phyloP scores from a whole-genome alignment of 129 eudicot genomes.

The Silybum marianum region DNA sequence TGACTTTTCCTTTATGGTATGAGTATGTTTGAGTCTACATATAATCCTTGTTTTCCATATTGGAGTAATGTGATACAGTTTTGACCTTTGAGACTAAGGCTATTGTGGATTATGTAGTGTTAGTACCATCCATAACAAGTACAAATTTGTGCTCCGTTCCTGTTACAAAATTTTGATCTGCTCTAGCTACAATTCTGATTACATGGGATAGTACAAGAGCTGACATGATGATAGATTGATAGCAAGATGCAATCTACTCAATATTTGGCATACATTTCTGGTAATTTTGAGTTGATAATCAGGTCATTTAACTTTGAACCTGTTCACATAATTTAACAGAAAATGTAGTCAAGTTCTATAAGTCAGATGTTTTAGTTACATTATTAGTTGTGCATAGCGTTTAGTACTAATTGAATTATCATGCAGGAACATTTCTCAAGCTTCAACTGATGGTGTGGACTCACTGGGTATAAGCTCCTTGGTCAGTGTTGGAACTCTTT shows the following conservation, averaged over 20 bases:
- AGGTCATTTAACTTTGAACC: background rate
- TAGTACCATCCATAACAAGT: background rate
- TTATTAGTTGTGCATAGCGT: background rate
- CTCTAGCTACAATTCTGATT: background rate
- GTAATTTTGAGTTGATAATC: constrained; percentile 3
- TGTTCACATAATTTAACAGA: background rate
- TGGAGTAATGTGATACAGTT: background rate
- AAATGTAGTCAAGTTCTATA: background rate
- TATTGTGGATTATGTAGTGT: background rate
- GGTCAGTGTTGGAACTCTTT: constrained; percentile 47
- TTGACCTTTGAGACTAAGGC: background rate
- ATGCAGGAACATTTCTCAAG: constrained; percentile 47
- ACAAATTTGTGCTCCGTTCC: background rate
- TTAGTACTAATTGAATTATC: constrained; percentile 24
- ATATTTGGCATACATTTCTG: background rate
- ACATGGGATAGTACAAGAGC: background rate
- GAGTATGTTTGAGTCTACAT: background rate
- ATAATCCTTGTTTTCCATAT: background rate
- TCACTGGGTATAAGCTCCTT: constrained; percentile 56
- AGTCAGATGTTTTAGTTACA: background rate
- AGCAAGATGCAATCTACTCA: background rate
- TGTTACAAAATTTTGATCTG: background rate
- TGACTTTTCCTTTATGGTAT: background rate
- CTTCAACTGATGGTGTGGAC: constrained; percentile 67
- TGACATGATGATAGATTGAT: constrained; percentile 15